Evolutionary conservation across 2,329 filamentous ascomycete species (phyloP), one percentile per base, ranked within the genome.

Genomic region (Eutypella sp.): DNA sequence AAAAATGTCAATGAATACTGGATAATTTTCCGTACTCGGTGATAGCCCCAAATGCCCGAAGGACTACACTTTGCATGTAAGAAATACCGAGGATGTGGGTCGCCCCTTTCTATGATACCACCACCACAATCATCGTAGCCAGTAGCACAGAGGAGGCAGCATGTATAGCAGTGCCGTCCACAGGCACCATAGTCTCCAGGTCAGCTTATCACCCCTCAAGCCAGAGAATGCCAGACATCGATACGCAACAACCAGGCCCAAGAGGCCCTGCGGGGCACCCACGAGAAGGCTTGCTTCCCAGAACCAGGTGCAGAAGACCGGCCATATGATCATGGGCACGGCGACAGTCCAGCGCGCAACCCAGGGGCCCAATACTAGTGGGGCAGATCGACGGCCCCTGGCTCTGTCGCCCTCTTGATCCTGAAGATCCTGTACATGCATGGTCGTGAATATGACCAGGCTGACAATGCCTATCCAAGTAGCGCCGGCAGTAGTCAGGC

Each of bases 361-460:
- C 5, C 23, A 31, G 31, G 66, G 61, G 1, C 64, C 65, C 2
- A 61, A 16, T 0, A 64, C 50, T 1, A 66, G 40, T 0, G 63
- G 61, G 2, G 57, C 38, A 0, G 63, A 63, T 23, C 45, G 48
- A 5, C 64, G 50, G 1, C 55, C 61, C 8, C 59, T 45, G 15
- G 41, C 42, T 1, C 47, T 38, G 45, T 68, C 65, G 1, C 66
- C 66, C 7, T 47, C 51, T 31, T 59, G 60, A 38, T 70, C 68
- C 5, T 65, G 58, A 15, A 70, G 51, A 41, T 71, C 68, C 40
- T 69, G 66, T 1, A 63, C 50, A 16, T 70, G 68, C 41, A 70
- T 58, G 0, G 67, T 70, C 0, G 63, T 66, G 11, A 59, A 46
- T 16, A 71, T 58, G 7, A 66, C 54, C 1, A 53, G 44, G 1